These are phyloP conservation scores for Cutaneotrichosporon sp. DNA, from an alignment of 1,284 basidiomycete genomes.

Conservation along the genomic window DNA sequence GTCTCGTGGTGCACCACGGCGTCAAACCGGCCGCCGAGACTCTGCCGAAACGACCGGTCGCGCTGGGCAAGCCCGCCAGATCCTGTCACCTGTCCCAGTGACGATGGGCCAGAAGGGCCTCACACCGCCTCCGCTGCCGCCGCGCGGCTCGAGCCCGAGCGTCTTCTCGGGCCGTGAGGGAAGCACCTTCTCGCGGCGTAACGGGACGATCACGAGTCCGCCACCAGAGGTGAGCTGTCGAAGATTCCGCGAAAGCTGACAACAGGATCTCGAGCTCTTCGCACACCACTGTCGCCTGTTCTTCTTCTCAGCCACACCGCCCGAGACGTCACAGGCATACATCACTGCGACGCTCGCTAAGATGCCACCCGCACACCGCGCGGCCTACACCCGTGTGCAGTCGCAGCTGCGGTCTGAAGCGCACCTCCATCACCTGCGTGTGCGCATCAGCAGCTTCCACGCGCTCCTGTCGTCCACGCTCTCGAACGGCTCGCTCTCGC, in stretches of 20 bases:
- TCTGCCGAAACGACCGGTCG: background rate
- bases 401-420: constrained; percentile 42
- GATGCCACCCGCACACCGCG: constrained; percentile 42
- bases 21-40: background rate
- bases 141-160: constrained; percentile 10
- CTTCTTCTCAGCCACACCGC: constrained; percentile 39
- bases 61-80: constrained; percentile 2
- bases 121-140: constrained; percentile 19
- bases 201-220: constrained; percentile 33
- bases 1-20: background rate
- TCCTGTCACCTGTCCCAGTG: background rate
- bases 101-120: constrained; percentile 2
- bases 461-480: constrained; percentile 41
- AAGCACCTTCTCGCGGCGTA: constrained; percentile 25
- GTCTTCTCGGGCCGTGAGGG: constrained; percentile 36
- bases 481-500: constrained; percentile 39
- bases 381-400: constrained; percentile 47
- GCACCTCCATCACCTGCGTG: constrained; percentile 45
- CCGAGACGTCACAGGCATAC: constrained; percentile 34
- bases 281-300: constrained; percentile 45
- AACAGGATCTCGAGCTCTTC: constrained; percentile 42
- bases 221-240: constrained; percentile 27
- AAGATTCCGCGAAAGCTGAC: background rate
- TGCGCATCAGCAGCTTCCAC: constrained; percentile 46
- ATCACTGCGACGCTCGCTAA: constrained; percentile 42